A percentile compares a stretch with the other conserved stretches of the same genome.
These are phyloP conservation scores for Colletotrichum kahawae DNA, from an alignment of 2,329 filamentous ascomycete genomes.

Conservation along the genomic window DNA sequence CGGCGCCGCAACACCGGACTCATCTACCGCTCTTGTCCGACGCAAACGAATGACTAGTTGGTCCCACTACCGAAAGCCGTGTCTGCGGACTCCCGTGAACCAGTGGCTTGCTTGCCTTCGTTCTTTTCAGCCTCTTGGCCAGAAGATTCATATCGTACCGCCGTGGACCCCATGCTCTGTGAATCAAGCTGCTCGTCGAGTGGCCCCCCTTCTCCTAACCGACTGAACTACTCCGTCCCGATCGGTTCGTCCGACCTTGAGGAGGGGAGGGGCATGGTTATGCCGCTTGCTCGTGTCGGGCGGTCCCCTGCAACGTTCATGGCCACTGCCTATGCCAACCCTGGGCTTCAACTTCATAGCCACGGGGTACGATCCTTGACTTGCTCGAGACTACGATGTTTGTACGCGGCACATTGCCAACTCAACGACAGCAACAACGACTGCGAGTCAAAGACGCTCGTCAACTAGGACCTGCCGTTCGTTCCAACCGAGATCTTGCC, in stretches of 20 bases:
- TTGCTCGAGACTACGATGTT: not conserved
- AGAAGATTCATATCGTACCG: not conserved
- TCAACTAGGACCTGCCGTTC: not conserved
- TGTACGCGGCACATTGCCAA: not conserved
- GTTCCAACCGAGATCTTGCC: not conserved
- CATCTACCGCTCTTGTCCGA: not conserved
- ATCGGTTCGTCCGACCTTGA: conserved; percentile 11
- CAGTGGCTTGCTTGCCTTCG: not conserved
- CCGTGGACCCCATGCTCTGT: not conserved
- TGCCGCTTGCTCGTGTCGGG: not conserved
- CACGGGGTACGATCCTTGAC: not conserved
- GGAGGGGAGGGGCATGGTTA: not conserved
- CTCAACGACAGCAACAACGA: not conserved
- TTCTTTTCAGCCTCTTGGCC: not conserved
- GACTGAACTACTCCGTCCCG: not conserved
- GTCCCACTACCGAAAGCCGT: not conserved
- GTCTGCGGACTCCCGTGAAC: conserved; percentile 11
- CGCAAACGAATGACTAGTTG: not conserved
- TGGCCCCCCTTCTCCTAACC: not conserved
- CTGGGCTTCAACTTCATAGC: not conserved
- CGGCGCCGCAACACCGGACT: not conserved
- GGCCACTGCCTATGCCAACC: not conserved
- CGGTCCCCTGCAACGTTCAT: not conserved
- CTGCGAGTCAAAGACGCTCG: not conserved
- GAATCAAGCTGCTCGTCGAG: not conserved